Conservation (phyloP, 805 yeast species). For the Starmera dryadoides region DNA sequence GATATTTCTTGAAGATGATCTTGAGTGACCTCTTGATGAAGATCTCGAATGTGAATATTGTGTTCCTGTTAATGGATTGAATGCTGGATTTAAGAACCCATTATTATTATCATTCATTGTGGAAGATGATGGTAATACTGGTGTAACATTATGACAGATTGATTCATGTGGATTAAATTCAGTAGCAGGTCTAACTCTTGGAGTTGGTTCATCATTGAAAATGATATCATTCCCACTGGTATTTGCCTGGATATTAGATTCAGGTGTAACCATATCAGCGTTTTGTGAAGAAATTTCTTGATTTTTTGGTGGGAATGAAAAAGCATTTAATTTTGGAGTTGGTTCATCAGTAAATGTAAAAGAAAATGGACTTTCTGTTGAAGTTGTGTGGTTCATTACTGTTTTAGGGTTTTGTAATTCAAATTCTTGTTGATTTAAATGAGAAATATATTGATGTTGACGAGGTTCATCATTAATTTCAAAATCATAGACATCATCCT, state of each 20-base stretch:
- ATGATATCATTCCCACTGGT: neutral
- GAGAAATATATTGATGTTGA: no score
- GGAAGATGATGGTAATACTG: neutral
- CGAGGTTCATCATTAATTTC: no score
- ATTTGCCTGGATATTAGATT: no score
- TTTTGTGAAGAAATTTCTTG: neutral
- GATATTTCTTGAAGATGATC: constrained; percentile 1
- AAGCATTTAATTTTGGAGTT: neutral
- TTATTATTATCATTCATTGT: neutral
- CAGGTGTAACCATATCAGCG: no score
- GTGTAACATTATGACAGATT: constrained; percentile 11
- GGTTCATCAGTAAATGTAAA: neutral
- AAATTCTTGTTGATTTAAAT: no score
- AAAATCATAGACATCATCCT: neutral
- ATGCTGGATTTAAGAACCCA: neutral
- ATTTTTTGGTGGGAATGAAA: neutral
- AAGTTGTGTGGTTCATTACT: no score
- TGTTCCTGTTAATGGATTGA: no score
- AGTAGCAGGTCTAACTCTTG: neutral
- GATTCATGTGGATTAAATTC: neutral
- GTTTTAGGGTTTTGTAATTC: neutral
- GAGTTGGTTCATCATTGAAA: neutral
- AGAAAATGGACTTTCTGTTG: no score
- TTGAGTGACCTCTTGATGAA: constrained; percentile 1
- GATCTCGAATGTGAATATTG: no score